Percentiles rank a stretch among this genome's conserved stretches.
These are phyloP conservation scores for Castanea crenata DNA, from an alignment of 306 rosid genomes.

Conservation along the genomic window DNA sequence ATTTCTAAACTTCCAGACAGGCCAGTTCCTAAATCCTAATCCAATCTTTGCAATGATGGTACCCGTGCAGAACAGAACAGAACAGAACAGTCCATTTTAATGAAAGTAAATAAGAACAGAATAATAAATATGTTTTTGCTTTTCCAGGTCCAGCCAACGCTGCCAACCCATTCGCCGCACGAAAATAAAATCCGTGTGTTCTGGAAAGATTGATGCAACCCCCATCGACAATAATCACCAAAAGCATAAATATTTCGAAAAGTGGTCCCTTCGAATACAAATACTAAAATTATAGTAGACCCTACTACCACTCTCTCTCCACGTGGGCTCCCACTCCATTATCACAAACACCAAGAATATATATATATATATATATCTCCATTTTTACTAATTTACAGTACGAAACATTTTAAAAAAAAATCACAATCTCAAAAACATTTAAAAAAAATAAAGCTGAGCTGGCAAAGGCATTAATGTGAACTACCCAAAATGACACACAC, in stretches of 20 bases:
- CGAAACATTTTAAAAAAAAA: background rate
- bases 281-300: background rate
- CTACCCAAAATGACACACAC: background rate
- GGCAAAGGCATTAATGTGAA: background rate
- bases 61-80: no score
- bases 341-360: slow-evolving; percentile 6
- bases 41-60: no score
- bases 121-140: background rate
- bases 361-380: background rate
- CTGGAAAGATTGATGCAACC: slow-evolving; percentile 11
- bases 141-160: background rate
- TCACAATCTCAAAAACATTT: background rate
- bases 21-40: no score
- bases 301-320: slow-evolving; percentile 22
- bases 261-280: slow-evolving; percentile 1
- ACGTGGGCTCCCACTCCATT: slow-evolving; percentile 24
- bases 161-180: slow-evolving; percentile 34
- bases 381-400: background rate
- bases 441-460: background rate
- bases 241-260: background rate
- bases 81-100: no score
- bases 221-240: background rate
- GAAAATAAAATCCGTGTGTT: slow-evolving; percentile 11
- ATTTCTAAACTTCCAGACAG: no score
- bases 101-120: background rate